Evolutionary conservation across 306 rosid species (phyloP).

Genomic region (Quercus berberidifolia): DNA sequence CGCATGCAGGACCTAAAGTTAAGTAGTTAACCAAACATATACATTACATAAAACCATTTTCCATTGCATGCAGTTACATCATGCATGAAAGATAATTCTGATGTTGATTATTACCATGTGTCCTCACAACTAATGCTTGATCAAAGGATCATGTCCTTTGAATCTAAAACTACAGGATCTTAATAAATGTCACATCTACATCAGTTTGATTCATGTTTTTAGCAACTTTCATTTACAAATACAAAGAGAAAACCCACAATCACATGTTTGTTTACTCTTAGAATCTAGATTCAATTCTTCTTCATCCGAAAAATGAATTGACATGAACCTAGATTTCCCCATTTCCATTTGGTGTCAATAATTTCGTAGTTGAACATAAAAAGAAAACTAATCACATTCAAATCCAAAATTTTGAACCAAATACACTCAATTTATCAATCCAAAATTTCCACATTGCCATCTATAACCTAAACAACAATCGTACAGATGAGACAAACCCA

Average conservation of each 20-base stretch:
- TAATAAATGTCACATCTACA: background rate
- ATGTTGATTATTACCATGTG: background rate
- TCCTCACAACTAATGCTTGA: background rate
- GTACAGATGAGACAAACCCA: background rate
- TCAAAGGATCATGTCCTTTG: background rate
- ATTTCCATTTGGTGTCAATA: too few species aligned
- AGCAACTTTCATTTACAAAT: background rate
- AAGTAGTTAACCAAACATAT: background rate
- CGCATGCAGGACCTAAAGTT: conserved; percentile 60
- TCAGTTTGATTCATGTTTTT: background rate
- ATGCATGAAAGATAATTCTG: background rate
- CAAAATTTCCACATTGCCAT: background rate
- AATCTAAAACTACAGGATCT: background rate
- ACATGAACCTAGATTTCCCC: background rate
- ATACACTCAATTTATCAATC: background rate
- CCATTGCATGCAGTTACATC: background rate
- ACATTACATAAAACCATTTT: background rate
- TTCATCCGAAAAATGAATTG: background rate
- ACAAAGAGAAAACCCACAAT: background rate
- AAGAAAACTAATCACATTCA: background rate
- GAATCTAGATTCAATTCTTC: background rate
- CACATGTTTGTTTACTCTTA: background rate
- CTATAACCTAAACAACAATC: background rate
- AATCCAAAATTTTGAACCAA: background rate
- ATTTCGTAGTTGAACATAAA: background rate